A percentile compares a stretch with the other conserved stretches of the same genome.
Conservation (phyloP, 2,329 filamentous ascomycete genomes). For the Aspergillus pseudonomiae region DNA sequence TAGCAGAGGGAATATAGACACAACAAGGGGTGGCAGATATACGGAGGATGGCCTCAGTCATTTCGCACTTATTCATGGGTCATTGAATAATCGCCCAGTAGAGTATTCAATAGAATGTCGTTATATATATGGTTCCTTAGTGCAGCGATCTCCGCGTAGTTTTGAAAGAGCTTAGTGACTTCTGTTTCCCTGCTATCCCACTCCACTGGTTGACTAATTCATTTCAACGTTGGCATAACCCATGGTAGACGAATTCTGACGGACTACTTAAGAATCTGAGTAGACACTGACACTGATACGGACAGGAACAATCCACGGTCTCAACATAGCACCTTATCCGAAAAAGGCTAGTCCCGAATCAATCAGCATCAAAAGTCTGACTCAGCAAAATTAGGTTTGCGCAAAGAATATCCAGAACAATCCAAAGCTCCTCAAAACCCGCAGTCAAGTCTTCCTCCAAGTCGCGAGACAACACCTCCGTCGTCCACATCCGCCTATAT, state of each 20-base stretch:
- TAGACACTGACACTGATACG: not conserved
- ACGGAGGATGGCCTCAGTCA: not conserved
- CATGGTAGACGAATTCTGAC: not conserved
- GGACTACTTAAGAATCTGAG: not conserved
- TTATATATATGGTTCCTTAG: no score
- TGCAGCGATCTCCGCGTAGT: not conserved
- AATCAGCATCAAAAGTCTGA: not conserved
- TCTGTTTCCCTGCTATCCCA: not conserved
- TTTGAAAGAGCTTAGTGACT: not conserved
- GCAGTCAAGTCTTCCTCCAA: not conserved
- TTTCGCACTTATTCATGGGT: not conserved
- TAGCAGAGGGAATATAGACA: not conserved
- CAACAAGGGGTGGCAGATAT: not conserved
- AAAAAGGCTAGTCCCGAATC: not conserved
- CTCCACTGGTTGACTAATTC: not conserved
- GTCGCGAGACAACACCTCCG: not conserved
- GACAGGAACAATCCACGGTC: no score
- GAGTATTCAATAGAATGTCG: no score
- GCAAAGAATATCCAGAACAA: slow-evolving; percentile 6
- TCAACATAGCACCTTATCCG: not conserved
- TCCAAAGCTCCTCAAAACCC: not conserved
- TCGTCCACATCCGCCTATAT: no score
- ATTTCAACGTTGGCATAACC: not conserved
- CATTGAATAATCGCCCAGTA: not conserved
- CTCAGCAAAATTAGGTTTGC: slow-evolving; percentile 5